Conservation (phyloP, 2,329 filamentous ascomycete species). For the Venturia nashicola region DNA sequence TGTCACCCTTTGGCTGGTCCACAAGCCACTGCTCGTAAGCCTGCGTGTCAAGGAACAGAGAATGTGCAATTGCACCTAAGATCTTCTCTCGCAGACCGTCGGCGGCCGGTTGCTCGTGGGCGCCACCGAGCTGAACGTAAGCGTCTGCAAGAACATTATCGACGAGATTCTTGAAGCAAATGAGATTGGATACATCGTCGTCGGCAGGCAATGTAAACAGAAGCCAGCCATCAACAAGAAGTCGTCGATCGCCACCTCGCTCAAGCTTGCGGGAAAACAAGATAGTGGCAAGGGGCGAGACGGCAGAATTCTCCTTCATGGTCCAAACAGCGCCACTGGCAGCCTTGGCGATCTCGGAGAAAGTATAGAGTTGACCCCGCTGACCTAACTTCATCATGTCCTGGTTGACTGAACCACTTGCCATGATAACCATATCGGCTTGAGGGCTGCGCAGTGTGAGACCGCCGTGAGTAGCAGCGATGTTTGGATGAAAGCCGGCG, state of each 20-base stretch:
- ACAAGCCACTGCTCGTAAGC: not conserved
- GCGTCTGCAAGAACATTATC: slow-evolving; percentile 1
- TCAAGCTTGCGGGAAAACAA: slow-evolving; percentile 19
- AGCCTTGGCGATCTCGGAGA: slow-evolving; percentile 10
- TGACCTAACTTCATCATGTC: not conserved
- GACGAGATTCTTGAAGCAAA: not conserved
- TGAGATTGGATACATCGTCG: not conserved
- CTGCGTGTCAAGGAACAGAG: not conserved
- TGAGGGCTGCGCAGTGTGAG: slow-evolving; percentile 12
- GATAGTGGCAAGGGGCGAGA: slow-evolving; percentile 17
- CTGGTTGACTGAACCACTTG: slow-evolving; percentile 7
- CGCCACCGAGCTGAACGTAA: not conserved
- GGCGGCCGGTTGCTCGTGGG: not conserved
- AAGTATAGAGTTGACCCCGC: slow-evolving; percentile 8
- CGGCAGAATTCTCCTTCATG: slow-evolving; percentile 17
- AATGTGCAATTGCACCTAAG: not conserved
- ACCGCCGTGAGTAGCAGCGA: slow-evolving; percentile 25
- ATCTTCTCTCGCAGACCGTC: not conserved
- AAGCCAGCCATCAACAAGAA: slow-evolving; percentile 8
- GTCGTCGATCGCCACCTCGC: not conserved
- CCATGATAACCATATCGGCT: slow-evolving; percentile 12
- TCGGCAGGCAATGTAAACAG: not conserved
- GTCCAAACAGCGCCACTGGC: slow-evolving; percentile 9
- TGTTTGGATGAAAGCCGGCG: slow-evolving; percentile 33
- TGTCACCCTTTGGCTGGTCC: not conserved